A percentile compares a stretch with the other conserved stretches of the same genome.
Conservation (phyloP, 768 basidiomycete genomes). For the Rhodotorula diobovata region DNA sequence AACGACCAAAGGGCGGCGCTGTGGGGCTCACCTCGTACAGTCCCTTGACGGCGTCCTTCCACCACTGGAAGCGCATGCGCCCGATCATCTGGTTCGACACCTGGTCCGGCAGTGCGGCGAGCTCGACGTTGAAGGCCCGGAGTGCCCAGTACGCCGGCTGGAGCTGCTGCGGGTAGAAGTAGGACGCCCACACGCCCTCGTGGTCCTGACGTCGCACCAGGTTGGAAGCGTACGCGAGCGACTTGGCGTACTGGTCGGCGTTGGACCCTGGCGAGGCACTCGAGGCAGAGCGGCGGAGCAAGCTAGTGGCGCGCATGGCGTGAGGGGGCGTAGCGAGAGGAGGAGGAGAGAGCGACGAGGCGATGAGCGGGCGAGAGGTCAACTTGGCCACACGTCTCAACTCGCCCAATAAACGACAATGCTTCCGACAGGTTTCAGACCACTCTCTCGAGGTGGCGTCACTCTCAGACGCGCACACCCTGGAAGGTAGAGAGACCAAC, state of each 20-base stretch:
- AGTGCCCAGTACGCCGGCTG: slow-evolving; percentile 39
- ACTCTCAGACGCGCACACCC: not conserved
- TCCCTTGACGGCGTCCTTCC: slow-evolving; percentile 40
- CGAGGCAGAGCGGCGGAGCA: not conserved
- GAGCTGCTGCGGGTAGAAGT: slow-evolving; percentile 39
- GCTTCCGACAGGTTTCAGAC: too few species aligned
- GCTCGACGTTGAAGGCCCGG: slow-evolving; percentile 41
- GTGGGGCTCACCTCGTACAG: slow-evolving; percentile 35
- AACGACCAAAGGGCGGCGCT: too few species aligned
- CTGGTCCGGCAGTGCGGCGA: slow-evolving; percentile 36
- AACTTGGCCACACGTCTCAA: not conserved
- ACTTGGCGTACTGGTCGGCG: not conserved
- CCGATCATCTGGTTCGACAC: slow-evolving; percentile 39
- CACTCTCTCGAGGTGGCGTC: not conserved
- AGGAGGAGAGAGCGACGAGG: not conserved
- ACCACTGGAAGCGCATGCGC: slow-evolving; percentile 42
- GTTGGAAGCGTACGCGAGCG: slow-evolving; percentile 13
- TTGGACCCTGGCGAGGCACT: not conserved
- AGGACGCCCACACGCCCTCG: slow-evolving; percentile 31
- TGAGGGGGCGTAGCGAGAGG: not conserved
- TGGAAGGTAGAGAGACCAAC: not conserved
- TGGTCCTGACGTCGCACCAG: slow-evolving; percentile 23
- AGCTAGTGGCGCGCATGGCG: not conserved
- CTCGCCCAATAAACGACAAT: too few species aligned
- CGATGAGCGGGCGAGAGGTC: not conserved